Evolutionary conservation across 1,139 yeast species (phyloP).

Genomic region (Diutina mesorugosa): DNA sequence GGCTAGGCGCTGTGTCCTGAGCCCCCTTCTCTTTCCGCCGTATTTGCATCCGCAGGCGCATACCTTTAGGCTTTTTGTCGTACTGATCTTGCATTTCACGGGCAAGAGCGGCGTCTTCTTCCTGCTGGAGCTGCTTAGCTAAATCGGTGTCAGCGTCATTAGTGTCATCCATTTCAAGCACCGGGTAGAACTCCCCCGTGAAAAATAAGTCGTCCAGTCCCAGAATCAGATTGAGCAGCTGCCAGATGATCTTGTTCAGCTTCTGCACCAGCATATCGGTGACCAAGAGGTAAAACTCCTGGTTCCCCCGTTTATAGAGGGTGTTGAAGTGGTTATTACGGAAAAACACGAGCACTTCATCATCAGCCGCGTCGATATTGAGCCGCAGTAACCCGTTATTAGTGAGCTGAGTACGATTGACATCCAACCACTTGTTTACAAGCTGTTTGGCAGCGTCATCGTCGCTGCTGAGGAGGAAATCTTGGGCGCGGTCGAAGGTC

Average conservation of each 20-base stretch:
- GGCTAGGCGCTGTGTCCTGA: neutral
- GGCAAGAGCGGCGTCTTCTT: constrained; percentile 50
- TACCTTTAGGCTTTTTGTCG: neutral
- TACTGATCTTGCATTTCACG: constrained; percentile 21
- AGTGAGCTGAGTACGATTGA: constrained; percentile 62
- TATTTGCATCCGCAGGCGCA: neutral
- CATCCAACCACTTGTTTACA: constrained; percentile 28
- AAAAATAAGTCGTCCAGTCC: constrained; percentile 61
- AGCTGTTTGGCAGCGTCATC: constrained; percentile 7
- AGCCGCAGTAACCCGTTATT: constrained; percentile 41
- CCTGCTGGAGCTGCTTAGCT: constrained; percentile 43
- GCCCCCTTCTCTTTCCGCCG: neutral
- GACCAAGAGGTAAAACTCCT: constrained; percentile 45
- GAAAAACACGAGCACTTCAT: constrained; percentile 51
- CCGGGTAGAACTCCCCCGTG: constrained; percentile 44
- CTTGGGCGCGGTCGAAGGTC: constrained; percentile 36
- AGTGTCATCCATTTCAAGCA: constrained; percentile 6
- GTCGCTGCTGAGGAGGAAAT: constrained; percentile 14
- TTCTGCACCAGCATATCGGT: constrained; percentile 57
- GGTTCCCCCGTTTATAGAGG: constrained; percentile 37
- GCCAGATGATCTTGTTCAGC: constrained; percentile 56
- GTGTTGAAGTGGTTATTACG: constrained; percentile 81
- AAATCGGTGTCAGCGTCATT: constrained; percentile 21
- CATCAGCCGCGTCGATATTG: constrained; percentile 22
- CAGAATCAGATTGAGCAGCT: constrained; percentile 47